A percentile compares a stretch with the other conserved stretches of the same genome.
These are phyloP conservation scores for Carnegiea gigantea DNA, from an alignment of 179 eudicot species.

Conservation along the genomic window DNA sequence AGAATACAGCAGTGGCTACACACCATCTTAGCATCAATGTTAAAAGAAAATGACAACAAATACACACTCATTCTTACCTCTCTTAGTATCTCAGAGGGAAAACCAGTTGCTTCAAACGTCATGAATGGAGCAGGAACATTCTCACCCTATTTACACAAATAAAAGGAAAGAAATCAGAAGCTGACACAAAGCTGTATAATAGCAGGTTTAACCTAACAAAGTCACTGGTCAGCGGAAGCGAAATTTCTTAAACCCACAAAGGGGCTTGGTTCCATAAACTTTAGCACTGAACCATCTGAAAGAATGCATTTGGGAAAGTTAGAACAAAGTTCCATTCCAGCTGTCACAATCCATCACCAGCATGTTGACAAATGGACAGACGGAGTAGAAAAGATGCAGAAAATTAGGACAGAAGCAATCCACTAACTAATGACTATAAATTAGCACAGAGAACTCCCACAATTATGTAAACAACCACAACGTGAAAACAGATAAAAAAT, in stretches of 20 bases:
- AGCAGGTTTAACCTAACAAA: neutral
- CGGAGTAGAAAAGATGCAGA: neutral
- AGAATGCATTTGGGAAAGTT: neutral
- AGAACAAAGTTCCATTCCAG: neutral
- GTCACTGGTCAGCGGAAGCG: neutral
- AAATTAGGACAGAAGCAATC: neutral
- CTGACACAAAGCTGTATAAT: neutral
- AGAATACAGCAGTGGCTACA: neutral
- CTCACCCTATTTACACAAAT: conserved; percentile 54
- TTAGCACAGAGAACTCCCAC: neutral
- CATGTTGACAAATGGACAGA: neutral
- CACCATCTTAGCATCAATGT: conserved; percentile 14
- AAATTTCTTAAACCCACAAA: neutral
- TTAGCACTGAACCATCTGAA: neutral
- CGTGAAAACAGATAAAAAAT: neutral
- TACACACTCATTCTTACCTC: conserved; percentile 51
- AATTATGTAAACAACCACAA: neutral
- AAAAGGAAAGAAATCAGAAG: conserved; percentile 23
- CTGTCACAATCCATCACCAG: neutral
- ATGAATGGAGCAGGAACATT: conserved; percentile 79
- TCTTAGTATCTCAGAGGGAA: conserved; percentile 68
- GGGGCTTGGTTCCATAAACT: neutral
- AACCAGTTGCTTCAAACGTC: conserved; percentile 78
- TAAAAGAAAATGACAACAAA: neutral
- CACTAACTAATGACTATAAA: neutral